Evolutionary conservation across 2,329 filamentous ascomycete species (phyloP).

Genomic region (Penicillium digitatum): DNA sequence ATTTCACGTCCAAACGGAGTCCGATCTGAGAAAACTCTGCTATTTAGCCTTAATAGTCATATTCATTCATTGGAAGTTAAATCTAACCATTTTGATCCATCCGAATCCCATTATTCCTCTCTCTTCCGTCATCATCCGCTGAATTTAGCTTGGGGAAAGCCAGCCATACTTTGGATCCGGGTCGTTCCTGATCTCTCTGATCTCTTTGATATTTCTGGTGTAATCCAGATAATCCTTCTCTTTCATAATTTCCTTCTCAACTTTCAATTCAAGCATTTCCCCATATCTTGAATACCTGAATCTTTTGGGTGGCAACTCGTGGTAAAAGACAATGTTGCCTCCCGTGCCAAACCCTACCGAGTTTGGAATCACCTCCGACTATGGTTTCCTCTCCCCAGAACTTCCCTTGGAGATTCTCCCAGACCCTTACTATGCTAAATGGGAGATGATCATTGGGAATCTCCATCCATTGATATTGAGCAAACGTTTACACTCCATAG

Average conservation of each 20-base stretch:
- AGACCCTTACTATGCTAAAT: conserved; percentile 89
- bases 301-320: neutral
- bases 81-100: too few species aligned
- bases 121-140: neutral
- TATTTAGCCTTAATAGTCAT: too few species aligned
- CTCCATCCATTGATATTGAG: conserved; percentile 83
- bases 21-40: neutral
- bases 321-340: conserved; percentile 40
- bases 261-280: neutral
- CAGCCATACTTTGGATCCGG: neutral
- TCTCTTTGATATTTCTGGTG: neutral
- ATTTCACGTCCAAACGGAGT: neutral
- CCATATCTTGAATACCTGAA: neutral
- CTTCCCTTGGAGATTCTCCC: conserved; percentile 75
- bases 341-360: conserved; percentile 57
- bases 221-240: neutral
- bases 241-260: neutral
- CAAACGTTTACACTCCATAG: conserved; percentile 72
- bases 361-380: conserved; percentile 62
- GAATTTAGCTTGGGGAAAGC: neutral
- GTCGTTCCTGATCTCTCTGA: neutral
- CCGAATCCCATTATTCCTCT: neutral
- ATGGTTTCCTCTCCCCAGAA: conserved; percentile 84
- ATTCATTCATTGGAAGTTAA: too few species aligned
- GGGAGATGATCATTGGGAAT: conserved; percentile 83